Evolutionary conservation across 257 asterid species (phyloP), one percentile per base, ranked within the genome.

Genomic region (Lycium barbarum): DNA sequence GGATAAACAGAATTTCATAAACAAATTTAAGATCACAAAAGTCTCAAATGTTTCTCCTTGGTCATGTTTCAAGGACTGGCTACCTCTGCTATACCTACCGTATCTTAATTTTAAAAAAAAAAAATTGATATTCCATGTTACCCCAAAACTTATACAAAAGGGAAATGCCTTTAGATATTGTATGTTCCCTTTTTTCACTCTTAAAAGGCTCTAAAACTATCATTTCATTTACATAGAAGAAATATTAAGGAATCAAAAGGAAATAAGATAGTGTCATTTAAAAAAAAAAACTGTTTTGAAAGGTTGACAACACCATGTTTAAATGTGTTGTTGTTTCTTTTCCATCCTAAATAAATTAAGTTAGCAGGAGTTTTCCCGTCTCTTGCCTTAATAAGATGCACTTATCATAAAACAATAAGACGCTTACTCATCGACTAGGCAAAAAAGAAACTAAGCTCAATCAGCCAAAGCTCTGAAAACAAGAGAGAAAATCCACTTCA

Each of bases 401-500:
- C 45, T 13, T 49, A 74, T 76, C 49, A 53, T 51, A 76, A 53
- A 40, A 76, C 53, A 26, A 76, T 76, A 76, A 76, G 63, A 76
- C 9, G 9, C 49, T 76, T 76, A 76, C 65, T 76, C 17, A 35
- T 76, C 9, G 33, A 53, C 82, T 14, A 53, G 51, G 51, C 26
- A 76, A 76, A 51, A 49, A 22, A 4, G 43, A 76, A 76, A 51
- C 47, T 53, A 51, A 14, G 49, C 3, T 38, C 63, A 76, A 2
- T 22, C 49, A 53, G n/a, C 63, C 4, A 76, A 76, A 76, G 82
- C 82, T 53, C 65, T 26, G 47, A 26, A 51, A 76, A 53, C 65
- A 76, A 53, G 63, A 33, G 36, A 58, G 63, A 76, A 26, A 53
- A 51, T 53, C 65, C 82, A 76, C 82, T 51, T 26, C 82, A 76